Evolutionary conservation across 1,284 basidiomycete species (phyloP).

Genomic region (Mixia osmundae): DNA sequence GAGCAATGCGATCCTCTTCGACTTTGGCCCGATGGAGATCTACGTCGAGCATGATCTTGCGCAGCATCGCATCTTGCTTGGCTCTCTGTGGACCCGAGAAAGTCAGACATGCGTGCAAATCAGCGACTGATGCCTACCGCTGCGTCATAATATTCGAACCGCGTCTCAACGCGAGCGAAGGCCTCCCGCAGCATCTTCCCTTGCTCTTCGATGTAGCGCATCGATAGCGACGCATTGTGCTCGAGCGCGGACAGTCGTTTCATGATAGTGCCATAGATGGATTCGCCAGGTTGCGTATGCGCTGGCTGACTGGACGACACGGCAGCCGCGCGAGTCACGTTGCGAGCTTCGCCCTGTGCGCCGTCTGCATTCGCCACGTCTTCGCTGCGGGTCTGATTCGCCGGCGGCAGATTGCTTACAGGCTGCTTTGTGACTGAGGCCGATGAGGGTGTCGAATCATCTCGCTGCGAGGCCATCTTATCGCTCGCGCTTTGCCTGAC

Average conservation of each 20-base stretch:
- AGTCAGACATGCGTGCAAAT: slow-evolving; percentile 9
- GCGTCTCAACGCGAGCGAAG: slow-evolving; percentile 39
- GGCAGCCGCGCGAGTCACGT: slow-evolving; percentile 12
- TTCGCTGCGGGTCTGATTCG: neutral
- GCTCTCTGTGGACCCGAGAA: slow-evolving; percentile 29
- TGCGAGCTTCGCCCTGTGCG: slow-evolving; percentile 1
- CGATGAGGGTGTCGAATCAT: slow-evolving; percentile 2
- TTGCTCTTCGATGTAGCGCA: slow-evolving; percentile 77
- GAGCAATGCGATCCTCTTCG: slow-evolving; percentile 41
- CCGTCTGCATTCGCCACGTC: neutral
- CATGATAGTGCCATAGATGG: slow-evolving; percentile 89
- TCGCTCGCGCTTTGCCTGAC: too few relatives aligned
- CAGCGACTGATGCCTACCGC: slow-evolving; percentile 31
- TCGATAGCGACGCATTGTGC: slow-evolving; percentile 62
- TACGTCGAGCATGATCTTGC: slow-evolving; percentile 41
- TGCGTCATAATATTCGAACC: slow-evolving; percentile 31
- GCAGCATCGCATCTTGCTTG: slow-evolving; percentile 39
- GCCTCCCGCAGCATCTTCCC: slow-evolving; percentile 50
- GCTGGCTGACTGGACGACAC: slow-evolving; percentile 11
- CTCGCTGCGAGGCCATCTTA: too few relatives aligned
- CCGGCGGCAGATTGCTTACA: neutral
- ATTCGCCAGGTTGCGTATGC: slow-evolving; percentile 44
- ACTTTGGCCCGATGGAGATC: slow-evolving; percentile 41
- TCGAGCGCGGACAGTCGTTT: slow-evolving; percentile 71
- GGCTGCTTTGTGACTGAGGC: slow-evolving; percentile 1